Base-by-base conservation (phyloP, 345 rosid species). In the Noccaea caerulescens region DNA sequence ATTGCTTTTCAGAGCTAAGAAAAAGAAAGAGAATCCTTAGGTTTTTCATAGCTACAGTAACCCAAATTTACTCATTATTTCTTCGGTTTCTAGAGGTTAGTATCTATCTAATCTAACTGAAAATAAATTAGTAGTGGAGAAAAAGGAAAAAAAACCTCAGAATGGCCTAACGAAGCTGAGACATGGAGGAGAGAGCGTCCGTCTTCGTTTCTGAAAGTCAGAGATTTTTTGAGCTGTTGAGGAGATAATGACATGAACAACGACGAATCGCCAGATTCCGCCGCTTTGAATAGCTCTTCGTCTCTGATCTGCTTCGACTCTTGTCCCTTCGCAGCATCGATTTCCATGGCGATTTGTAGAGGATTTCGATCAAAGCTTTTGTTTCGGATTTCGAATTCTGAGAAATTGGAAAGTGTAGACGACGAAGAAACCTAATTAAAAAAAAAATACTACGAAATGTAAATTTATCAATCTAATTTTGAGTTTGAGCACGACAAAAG, bases 141-240 rank as follows among this genome's bases (percentile, higher is more conserved):
- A 37, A 11, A 58, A 14, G 54, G 14, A 20, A 20, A 62, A 6
- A 9, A 10, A 18, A 84, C 97, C 87, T 87, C 82, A 8, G 79
- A 72, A 42, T 73, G 87, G 16, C 81, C 80, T 18, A 77, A 80
- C 18, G 98, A 86, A 33, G 78, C 81, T 58, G 98, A 84, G 60
- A 90, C 89, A 64, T 90, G 98, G 74, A 93, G 89, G 59, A 93
- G 89, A 72, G 97, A 87, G 71, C 97, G 93, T 50, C 79, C 84
- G 72, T 93, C 97, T 41, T 90, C 97, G 85, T 93, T 86, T 45
- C 80, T 77, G 54, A 88, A 81, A 12, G 73, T 72, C 34, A 93
- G 87, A 10, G 82, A 81, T 38, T 63, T 74, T 7, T 72, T 4
- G 20, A 93, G 88, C 37, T 80, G 85, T 42, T 79, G 76, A 7